These are phyloP conservation scores for Tylopilus orsonianus DNA, from an alignment of 1,284 basidiomycete genomes.

Conservation along the genomic window DNA sequence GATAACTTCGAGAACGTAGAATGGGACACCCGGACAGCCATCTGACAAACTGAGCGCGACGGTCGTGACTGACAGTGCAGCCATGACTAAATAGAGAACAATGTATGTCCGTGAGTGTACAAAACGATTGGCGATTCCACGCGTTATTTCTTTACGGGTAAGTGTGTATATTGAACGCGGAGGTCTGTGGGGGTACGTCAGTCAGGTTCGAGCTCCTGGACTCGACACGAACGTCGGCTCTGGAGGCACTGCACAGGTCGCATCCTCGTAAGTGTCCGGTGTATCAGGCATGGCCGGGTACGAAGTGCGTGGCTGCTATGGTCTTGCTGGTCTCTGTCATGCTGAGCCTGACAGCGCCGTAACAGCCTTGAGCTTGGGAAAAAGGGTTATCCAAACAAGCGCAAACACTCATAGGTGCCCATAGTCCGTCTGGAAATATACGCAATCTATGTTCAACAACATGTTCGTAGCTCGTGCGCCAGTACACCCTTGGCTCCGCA, in stretches of 20 bases:
- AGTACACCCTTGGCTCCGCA: not conserved
- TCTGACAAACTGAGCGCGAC: conserved; percentile 84
- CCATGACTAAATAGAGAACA: conserved; percentile 87
- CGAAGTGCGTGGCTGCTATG: conserved; percentile 8
- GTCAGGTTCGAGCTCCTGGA: not conserved
- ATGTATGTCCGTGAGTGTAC: conserved; percentile 82
- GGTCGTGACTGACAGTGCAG: conserved; percentile 84
- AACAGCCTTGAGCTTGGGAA: not conserved
- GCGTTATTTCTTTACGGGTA: conserved; percentile 74
- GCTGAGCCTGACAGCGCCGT: not conserved
- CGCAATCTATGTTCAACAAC: not conserved
- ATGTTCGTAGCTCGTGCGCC: too few relatives aligned
- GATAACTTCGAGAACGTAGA: conserved; percentile 89
- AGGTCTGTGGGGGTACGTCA: conserved; percentile 47
- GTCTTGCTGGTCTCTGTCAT: conserved; percentile 15
- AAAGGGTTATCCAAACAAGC: conserved; percentile 19
- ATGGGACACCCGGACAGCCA: conserved; percentile 75
- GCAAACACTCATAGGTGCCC: conserved; percentile 29
- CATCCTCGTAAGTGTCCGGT: conserved; percentile 20
- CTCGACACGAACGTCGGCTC: conserved; percentile 28
- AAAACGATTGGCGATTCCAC: conserved; percentile 81
- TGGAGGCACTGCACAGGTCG: conserved; percentile 9
- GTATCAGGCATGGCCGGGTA: conserved; percentile 28
- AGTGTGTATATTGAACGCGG: conserved; percentile 79
- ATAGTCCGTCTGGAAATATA: not conserved